Conservation (phyloP, 768 basidiomycete species). For the Trametes gibbosa region DNA sequence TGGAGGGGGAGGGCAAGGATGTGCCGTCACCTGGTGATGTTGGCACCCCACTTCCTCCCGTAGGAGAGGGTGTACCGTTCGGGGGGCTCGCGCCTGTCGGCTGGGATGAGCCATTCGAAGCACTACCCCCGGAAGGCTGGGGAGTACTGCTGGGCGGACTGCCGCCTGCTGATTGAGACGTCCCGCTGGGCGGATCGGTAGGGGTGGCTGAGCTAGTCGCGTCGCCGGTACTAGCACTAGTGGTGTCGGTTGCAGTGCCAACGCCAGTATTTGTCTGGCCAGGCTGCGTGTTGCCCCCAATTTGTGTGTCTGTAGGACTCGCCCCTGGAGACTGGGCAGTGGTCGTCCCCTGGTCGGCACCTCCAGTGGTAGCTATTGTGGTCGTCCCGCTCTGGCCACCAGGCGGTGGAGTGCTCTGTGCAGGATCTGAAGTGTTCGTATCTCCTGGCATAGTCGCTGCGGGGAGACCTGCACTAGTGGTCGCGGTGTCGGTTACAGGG, state of each 20-base stretch:
- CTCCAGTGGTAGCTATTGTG: background rate
- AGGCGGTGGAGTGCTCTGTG: background rate
- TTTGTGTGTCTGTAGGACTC: background rate
- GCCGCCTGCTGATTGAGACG: background rate
- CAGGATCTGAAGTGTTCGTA: background rate
- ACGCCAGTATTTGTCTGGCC: background rate
- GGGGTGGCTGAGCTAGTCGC: background rate
- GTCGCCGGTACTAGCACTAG: background rate
- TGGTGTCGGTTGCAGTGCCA: background rate
- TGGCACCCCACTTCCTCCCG: background rate
- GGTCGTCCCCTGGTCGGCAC: background rate
- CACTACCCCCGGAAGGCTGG: background rate
- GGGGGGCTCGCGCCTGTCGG: background rate
- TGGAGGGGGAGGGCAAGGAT: slow-evolving; percentile 1
- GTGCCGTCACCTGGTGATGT: background rate
- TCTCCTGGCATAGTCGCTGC: too few species aligned
- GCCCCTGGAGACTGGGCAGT: background rate
- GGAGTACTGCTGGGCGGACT: too few species aligned
- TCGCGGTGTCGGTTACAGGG: background rate
- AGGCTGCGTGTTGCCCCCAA: background rate
- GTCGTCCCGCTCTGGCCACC: background rate
- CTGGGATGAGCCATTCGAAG: background rate
- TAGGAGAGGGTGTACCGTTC: too few species aligned
- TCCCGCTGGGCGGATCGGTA: background rate
- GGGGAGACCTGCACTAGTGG: background rate